These are phyloP conservation scores for Penicillium odoratum DNA, from an alignment of 495 filamentous ascomycete genomes.

Conservation along the genomic window DNA sequence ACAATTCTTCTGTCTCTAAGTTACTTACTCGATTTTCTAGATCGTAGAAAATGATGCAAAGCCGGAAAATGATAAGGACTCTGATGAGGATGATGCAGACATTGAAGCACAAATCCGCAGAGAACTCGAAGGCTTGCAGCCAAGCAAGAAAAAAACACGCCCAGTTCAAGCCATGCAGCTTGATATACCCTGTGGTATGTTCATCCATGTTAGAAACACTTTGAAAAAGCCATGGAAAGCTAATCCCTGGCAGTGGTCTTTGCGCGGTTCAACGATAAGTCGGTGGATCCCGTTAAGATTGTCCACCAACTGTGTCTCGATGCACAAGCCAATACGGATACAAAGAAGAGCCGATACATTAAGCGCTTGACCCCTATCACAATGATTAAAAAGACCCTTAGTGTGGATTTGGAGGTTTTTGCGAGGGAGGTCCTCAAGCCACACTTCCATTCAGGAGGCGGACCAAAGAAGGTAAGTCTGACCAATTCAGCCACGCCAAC, in stretches of 20 bases:
- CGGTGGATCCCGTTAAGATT: conserved; percentile 79
- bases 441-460: conserved; percentile 64
- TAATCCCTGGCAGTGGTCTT: conserved; percentile 41
- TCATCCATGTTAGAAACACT: conserved; percentile 32
- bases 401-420: conserved; percentile 71
- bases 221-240: neutral
- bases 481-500: neutral
- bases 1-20: conserved; percentile 5
- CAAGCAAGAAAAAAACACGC: conserved; percentile 44
- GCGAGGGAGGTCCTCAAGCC: conserved; percentile 66
- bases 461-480: conserved; percentile 48
- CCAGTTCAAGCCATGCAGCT: conserved; percentile 65
- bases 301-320: conserved; percentile 74
- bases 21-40: conserved; percentile 4
- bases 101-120: conserved; percentile 82
- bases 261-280: conserved; percentile 46
- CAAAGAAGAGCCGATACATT: conserved; percentile 68
- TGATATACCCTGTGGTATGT: conserved; percentile 74
- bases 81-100: conserved; percentile 53
- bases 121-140: conserved; percentile 68
- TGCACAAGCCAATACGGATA: conserved; percentile 48
- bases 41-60: conserved; percentile 26
- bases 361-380: conserved; percentile 84
- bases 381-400: conserved; percentile 73
- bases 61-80: conserved; percentile 31